Conservation (phyloP, 176 grass and related monocot species). For the Juncus inflexus region DNA sequence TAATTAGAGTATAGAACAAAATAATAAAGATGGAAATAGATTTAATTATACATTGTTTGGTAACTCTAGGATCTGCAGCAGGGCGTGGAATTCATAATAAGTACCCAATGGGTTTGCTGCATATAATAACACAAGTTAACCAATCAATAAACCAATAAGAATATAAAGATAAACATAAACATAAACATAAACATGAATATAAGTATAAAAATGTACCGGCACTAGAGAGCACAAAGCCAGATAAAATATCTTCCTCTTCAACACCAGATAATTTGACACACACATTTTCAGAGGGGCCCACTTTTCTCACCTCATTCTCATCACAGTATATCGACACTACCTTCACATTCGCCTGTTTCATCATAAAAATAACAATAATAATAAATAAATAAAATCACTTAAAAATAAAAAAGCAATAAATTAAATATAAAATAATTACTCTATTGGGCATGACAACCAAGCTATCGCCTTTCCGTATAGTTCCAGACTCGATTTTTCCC, state of each 20-base stretch:
- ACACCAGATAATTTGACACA: constrained; percentile 72
- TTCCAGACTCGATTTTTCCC: constrained; percentile 92
- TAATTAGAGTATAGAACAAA: not conserved
- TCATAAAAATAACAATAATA: not conserved
- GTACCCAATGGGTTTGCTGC: constrained; percentile 63
- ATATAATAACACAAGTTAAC: not conserved
- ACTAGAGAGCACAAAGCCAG: constrained; percentile 94
- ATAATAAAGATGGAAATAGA: not conserved
- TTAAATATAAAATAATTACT: constrained; percentile 29
- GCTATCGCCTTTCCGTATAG: constrained; percentile 69
- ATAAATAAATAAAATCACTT: not conserved
- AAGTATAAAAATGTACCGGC: constrained; percentile 36
- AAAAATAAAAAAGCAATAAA: not conserved
- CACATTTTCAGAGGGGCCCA: constrained; percentile 80
- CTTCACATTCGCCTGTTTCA: constrained; percentile 66
- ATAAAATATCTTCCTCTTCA: constrained; percentile 88
- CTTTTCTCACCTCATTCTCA: constrained; percentile 63
- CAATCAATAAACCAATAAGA: too few relatives aligned
- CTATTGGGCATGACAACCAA: constrained; percentile 94
- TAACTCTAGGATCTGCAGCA: constrained; percentile 90
- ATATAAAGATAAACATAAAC: not conserved
- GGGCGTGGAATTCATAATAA: constrained; percentile 79
- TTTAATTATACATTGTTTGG: constrained; percentile 72
- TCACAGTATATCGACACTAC: constrained; percentile 67
- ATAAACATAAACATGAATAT: constrained; percentile 3